Evolutionary conservation across 2,329 filamentous ascomycete species (phyloP).

Genomic region (Rutstroemia sp.): DNA sequence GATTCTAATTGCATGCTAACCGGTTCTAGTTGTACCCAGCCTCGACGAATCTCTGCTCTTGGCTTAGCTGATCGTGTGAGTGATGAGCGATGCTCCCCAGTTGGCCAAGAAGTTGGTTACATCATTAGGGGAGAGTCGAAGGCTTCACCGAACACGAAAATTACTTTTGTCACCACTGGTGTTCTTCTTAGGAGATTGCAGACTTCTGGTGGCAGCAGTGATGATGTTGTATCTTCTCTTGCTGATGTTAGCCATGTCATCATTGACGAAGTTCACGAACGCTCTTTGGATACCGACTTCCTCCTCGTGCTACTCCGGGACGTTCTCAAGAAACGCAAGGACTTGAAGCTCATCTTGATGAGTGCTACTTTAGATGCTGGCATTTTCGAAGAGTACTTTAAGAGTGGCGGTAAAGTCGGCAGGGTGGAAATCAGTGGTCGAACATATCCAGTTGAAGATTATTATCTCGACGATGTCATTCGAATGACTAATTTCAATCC

Average conservation of each 20-base stretch:
- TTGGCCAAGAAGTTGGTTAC: constrained; percentile 88
- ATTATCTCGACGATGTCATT: constrained; percentile 83
- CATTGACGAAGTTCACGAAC: constrained; percentile 94
- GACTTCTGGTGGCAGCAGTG: constrained; percentile 71
- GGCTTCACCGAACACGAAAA: constrained; percentile 63
- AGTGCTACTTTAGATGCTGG: constrained; percentile 88
- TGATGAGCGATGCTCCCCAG: constrained; percentile 73
- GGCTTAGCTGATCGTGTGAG: constrained; percentile 91
- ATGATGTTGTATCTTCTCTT: constrained; percentile 73
- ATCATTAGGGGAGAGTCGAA: constrained; percentile 86
- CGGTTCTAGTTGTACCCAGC: constrained; percentile 65
- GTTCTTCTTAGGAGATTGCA: constrained; percentile 87
- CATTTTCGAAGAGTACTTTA: constrained; percentile 81
- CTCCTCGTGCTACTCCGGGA: constrained; percentile 80
- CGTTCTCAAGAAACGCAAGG: constrained; percentile 64
- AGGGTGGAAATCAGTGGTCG: constrained; percentile 80
- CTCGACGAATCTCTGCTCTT: constrained; percentile 86
- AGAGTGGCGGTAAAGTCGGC: constrained; percentile 61
- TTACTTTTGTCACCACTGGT: constrained; percentile 94
- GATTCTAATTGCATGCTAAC: constrained; percentile 3
- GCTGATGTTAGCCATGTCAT: constrained; percentile 91
- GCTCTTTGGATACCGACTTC: constrained; percentile 92
- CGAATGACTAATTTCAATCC: constrained; percentile 66
- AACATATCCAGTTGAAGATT: constrained; percentile 84
- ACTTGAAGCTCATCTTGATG: constrained; percentile 90